phyloP scores from a whole-genome alignment of 2,329 filamentous ascomycete species.

The Alternaria arbusti region DNA sequence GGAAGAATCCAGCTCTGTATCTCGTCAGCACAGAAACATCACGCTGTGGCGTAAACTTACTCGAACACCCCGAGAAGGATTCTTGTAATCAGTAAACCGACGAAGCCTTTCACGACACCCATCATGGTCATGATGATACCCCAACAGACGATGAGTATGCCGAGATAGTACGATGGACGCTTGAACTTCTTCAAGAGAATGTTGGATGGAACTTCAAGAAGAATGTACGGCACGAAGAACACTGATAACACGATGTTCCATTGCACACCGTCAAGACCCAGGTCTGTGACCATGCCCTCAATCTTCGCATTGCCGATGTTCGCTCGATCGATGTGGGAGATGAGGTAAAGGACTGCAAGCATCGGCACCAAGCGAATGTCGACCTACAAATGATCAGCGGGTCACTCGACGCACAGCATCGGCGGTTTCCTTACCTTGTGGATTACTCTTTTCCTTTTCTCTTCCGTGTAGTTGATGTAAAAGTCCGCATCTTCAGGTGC shows the following conservation, averaged over 20 bases:
- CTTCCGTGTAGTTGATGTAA: constrained; percentile 46
- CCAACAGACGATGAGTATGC: constrained; percentile 36
- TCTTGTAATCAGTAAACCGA: constrained; percentile 21
- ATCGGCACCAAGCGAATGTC: constrained; percentile 45
- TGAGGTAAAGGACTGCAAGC: constrained; percentile 52
- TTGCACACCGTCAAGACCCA: constrained; percentile 54
- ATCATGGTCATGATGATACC: constrained; percentile 36
- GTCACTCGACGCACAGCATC: background rate
- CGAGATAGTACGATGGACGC: constrained; percentile 37
- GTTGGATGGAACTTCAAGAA: constrained; percentile 50
- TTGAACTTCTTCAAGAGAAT: constrained; percentile 48
- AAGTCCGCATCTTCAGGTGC: constrained; percentile 30
- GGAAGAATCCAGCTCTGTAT: constrained; percentile 35
- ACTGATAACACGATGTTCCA: constrained; percentile 63
- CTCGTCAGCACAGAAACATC: background rate
- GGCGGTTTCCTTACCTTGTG: constrained; percentile 19
- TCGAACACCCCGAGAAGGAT: constrained; percentile 36
- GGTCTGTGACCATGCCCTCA: constrained; percentile 66
- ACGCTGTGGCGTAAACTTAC: background rate
- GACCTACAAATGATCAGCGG: constrained; percentile 7
- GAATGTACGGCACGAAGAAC: constrained; percentile 59
- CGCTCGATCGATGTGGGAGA: constrained; percentile 63
- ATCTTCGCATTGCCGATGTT: constrained; percentile 71
- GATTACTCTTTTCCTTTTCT: constrained; percentile 53
- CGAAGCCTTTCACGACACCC: constrained; percentile 30